These are phyloP conservation scores for Naganishia kalamii DNA, from an alignment of 768 basidiomycete species.

Conservation along the genomic window DNA sequence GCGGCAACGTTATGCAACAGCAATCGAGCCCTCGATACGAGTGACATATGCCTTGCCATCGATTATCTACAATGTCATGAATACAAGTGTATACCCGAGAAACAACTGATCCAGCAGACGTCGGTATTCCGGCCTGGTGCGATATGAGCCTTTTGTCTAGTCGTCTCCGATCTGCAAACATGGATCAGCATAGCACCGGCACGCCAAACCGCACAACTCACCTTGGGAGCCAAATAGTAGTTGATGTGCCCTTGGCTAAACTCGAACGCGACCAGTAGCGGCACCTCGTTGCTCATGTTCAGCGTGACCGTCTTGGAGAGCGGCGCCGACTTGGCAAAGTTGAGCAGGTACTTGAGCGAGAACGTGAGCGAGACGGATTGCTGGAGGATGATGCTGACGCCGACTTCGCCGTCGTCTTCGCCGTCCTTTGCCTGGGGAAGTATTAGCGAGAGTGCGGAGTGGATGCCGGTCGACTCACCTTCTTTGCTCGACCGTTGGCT, in stretches of 20 bases:
- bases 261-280: slow-evolving; percentile 77
- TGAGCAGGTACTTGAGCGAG: slow-evolving; percentile 92
- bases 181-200: background rate
- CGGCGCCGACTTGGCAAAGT: slow-evolving; percentile 83
- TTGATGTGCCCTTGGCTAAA: slow-evolving; percentile 82
- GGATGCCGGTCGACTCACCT: no score
- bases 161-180: slow-evolving; percentile 11
- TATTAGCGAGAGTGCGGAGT: no score
- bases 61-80: background rate
- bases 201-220: slow-evolving; percentile 21
- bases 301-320: slow-evolving; percentile 68
- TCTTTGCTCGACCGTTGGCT: slow-evolving; percentile 31
- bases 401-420: slow-evolving; percentile 32
- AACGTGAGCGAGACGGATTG: slow-evolving; percentile 85
- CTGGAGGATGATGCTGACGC: slow-evolving; percentile 75
- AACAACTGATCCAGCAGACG: background rate
- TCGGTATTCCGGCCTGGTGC: background rate
- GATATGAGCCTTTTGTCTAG: background rate
- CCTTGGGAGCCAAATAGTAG: slow-evolving; percentile 93
- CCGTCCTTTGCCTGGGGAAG: slow-evolving; percentile 33
- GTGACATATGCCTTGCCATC: no score
- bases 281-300: slow-evolving; percentile 88
- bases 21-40: no score
- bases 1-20: no score
- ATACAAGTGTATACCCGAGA: background rate